These are phyloP conservation scores for Kodamaea jinghongensis DNA, from an alignment of 805 yeast species.

Conservation along the genomic window DNA sequence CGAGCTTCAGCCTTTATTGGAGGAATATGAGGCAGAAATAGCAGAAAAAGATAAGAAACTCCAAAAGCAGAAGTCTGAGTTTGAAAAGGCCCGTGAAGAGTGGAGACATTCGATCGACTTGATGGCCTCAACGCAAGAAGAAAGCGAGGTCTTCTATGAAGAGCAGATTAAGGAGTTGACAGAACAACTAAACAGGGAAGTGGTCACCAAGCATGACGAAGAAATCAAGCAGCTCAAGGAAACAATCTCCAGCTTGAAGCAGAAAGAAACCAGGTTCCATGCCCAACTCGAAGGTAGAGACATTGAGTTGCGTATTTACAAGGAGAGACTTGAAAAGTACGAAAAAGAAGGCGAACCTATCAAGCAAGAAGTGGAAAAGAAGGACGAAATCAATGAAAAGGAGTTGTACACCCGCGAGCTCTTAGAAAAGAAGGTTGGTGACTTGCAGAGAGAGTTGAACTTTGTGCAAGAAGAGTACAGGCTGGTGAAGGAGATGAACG, in stretches of 20 bases:
- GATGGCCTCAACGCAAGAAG: conserved; percentile 53
- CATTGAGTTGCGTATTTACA: conserved; percentile 11
- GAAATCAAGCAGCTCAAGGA: conserved; percentile 13
- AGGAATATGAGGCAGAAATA: conserved; percentile 45
- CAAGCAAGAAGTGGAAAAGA: not conserved
- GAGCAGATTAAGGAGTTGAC: conserved; percentile 41
- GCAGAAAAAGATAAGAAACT: conserved; percentile 46
- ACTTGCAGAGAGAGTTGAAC: conserved; percentile 10
- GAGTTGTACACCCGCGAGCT: conserved; percentile 9
- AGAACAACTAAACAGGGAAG: conserved; percentile 9
- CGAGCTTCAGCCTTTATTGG: conserved; percentile 47
- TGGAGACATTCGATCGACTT: conserved; percentile 57
- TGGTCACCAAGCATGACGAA: conserved; percentile 9
- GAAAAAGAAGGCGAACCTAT: conserved; percentile 1
- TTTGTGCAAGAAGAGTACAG: conserved; percentile 9
- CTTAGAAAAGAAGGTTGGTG: conserved; percentile 11
- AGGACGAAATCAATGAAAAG: conserved; percentile 4
- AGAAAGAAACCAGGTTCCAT: conserved; percentile 15
- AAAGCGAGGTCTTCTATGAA: conserved; percentile 49
- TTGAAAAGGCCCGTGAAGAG: conserved; percentile 56
- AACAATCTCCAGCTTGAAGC: conserved; percentile 6
- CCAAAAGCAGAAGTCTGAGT: conserved; percentile 43
- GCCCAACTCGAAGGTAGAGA: conserved; percentile 15
- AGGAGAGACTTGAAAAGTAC: conserved; percentile 8
- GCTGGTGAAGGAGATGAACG: conserved; percentile 10